phyloP scores from a whole-genome alignment of 1,284 basidiomycete species.

The Leccinum variabile region DNA sequence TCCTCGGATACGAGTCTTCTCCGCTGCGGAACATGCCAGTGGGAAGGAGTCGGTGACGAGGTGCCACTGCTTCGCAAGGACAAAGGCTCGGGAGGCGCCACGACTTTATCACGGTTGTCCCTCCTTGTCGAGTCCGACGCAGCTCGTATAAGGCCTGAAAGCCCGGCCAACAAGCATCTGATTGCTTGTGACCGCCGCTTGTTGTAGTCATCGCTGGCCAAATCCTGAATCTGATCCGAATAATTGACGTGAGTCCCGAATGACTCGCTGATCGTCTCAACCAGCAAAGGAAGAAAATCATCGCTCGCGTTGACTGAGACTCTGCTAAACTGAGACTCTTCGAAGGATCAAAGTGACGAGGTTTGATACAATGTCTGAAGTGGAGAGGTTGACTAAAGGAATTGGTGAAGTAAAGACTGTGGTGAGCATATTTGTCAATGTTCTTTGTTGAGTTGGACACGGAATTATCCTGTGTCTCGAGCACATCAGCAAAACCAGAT shows the following conservation, averaged over 20 bases:
- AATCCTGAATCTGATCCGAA: conserved; percentile 94
- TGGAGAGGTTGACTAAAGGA: conserved; percentile 87
- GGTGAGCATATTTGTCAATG: conserved; percentile 83
- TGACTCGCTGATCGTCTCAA: conserved; percentile 75
- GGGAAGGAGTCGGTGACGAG: conserved; percentile 22
- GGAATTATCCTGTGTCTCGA: conserved; percentile 63
- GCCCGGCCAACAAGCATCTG: conserved; percentile 69
- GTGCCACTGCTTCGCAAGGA: conserved; percentile 21
- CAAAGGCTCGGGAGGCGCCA: conserved; percentile 22
- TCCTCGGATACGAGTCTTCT: conserved; percentile 72
- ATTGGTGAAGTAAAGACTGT: conserved; percentile 80
- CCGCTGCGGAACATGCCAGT: conserved; percentile 48
- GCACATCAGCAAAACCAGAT: too few species aligned
- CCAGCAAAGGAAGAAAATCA: conserved; percentile 65
- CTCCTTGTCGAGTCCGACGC: conserved; percentile 49
- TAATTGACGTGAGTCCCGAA: conserved; percentile 92
- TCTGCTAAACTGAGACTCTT: conserved; percentile 33
- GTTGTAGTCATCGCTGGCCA: conserved; percentile 57
- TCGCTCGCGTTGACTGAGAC: conserved; percentile 68
- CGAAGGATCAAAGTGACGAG: conserved; percentile 76
- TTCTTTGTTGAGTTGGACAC: conserved; percentile 58
- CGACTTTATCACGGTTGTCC: conserved; percentile 32
- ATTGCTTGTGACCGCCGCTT: conserved; percentile 67
- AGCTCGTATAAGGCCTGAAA: conserved; percentile 68
- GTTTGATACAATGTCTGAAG: conserved; percentile 84